These are phyloP conservation scores for Amanita rubescens DNA, from an alignment of 768 basidiomycete genomes.

Conservation along the genomic window DNA sequence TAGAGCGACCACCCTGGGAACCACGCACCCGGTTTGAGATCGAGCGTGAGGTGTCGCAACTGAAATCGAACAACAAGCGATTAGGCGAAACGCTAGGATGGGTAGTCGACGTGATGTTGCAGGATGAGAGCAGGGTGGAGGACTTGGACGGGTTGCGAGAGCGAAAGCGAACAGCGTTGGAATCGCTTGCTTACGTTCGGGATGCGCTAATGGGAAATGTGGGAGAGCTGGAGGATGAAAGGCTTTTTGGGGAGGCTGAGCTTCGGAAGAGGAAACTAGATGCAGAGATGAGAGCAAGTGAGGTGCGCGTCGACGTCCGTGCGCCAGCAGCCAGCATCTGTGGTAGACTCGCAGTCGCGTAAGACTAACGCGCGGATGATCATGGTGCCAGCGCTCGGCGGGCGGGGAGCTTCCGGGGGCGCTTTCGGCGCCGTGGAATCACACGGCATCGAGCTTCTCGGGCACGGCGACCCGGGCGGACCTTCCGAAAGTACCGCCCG, in stretches of 20 bases:
- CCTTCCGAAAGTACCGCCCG: slow-evolving; percentile 45
- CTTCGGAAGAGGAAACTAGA: slow-evolving; percentile 28
- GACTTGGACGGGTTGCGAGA: slow-evolving; percentile 32
- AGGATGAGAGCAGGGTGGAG: slow-evolving; percentile 39
- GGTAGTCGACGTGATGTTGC: slow-evolving; percentile 65
- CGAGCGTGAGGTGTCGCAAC: slow-evolving; percentile 50
- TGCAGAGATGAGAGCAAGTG: slow-evolving; percentile 12
- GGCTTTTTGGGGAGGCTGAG: slow-evolving; percentile 53
- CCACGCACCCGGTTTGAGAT: slow-evolving; percentile 63
- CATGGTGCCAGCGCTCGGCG: slow-evolving; percentile 7
- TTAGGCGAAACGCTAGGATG: slow-evolving; percentile 67
- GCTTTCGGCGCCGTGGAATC: slow-evolving; percentile 44
- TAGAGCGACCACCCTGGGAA: slow-evolving; percentile 65
- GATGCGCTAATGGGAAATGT: slow-evolving; percentile 58
- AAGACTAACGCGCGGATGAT: slow-evolving; percentile 8
- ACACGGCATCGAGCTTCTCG: slow-evolving; percentile 46
- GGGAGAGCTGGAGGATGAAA: slow-evolving; percentile 54
- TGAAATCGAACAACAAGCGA: slow-evolving; percentile 51
- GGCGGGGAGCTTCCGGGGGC: background rate
- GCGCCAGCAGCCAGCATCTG: slow-evolving; percentile 32
- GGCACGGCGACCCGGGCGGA: slow-evolving; percentile 29
- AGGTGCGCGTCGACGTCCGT: slow-evolving; percentile 17
- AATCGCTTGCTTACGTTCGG: slow-evolving; percentile 69
- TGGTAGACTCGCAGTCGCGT: slow-evolving; percentile 28
- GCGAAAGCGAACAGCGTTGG: slow-evolving; percentile 58